Evolutionary conservation across 108 stramenopile genomes (phyloP).

Genomic region (Cyclotella distinguenda): DNA sequence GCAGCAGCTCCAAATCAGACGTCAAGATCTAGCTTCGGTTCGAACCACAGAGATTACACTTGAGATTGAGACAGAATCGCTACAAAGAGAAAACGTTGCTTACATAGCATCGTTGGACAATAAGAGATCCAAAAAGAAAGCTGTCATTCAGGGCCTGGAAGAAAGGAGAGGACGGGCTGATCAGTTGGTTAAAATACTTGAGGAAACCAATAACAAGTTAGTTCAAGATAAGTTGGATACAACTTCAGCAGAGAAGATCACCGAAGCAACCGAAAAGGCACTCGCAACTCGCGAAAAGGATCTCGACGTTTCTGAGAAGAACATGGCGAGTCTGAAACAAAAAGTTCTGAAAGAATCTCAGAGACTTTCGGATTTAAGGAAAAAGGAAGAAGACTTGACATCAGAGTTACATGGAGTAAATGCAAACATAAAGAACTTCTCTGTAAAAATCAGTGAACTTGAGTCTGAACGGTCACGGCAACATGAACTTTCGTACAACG

Average conservation of each 20-base stretch:
- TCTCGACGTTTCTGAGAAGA: slow-evolving; percentile 48
- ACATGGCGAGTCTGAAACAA: slow-evolving; percentile 52
- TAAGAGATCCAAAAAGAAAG: slow-evolving; percentile 42
- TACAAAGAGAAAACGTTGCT: slow-evolving; percentile 64
- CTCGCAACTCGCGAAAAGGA: slow-evolving; percentile 54
- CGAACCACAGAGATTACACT: slow-evolving; percentile 48
- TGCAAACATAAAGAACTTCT: slow-evolving; percentile 57
- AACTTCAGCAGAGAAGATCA: slow-evolving; percentile 47
- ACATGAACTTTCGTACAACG: slow-evolving; percentile 77
- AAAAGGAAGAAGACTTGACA: slow-evolving; percentile 66
- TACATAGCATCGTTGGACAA: slow-evolving; percentile 45
- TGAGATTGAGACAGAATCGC: slow-evolving; percentile 65
- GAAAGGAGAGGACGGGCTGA: slow-evolving; percentile 18
- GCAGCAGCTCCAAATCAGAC: slow-evolving; percentile 55
- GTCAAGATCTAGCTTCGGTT: slow-evolving; percentile 50
- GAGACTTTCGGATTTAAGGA: slow-evolving; percentile 50
- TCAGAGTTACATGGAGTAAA: slow-evolving; percentile 69
- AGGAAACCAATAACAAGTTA: slow-evolving; percentile 37
- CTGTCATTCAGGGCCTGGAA: slow-evolving; percentile 39
- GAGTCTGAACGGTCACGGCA: slow-evolving; percentile 67
- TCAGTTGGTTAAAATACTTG: slow-evolving; percentile 13
- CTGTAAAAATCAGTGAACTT: slow-evolving; percentile 55
- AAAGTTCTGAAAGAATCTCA: slow-evolving; percentile 63
- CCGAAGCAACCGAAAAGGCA: slow-evolving; percentile 56
- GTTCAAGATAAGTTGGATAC: slow-evolving; percentile 51